These are phyloP conservation scores for Leccinum subgranulosum DNA, from an alignment of 768 basidiomycete species.

Conservation along the genomic window DNA sequence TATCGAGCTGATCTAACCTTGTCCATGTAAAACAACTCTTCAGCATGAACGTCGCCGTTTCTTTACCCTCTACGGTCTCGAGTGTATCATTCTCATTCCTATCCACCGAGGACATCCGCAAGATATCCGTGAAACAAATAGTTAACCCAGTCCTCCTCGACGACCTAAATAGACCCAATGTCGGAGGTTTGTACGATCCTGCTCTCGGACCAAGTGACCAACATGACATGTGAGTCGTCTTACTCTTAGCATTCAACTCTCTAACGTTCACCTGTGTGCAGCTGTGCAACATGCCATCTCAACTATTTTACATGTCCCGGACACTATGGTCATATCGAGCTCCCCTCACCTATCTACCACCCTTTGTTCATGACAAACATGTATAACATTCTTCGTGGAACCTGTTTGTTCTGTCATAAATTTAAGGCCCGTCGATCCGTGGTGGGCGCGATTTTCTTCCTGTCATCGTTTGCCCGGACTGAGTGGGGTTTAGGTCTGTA, in stretches of 20 bases:
- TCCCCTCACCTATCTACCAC: constrained; percentile 93
- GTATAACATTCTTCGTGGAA: constrained; percentile 81
- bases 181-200: constrained; percentile 92
- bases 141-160: constrained; percentile 91
- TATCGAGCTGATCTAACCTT: constrained; percentile 3
- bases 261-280: constrained; percentile 32
- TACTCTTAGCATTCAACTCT: not conserved
- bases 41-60: constrained; percentile 85
- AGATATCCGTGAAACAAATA: constrained; percentile 97
- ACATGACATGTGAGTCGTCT: constrained; percentile 78
- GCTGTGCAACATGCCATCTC: constrained; percentile 91
- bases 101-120: constrained; percentile 79
- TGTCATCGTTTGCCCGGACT: constrained; percentile 3
- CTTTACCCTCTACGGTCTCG: constrained; percentile 80
- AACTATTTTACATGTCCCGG: constrained; percentile 95
- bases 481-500: constrained; percentile 54
- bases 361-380: constrained; percentile 93
- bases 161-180: constrained; percentile 88
- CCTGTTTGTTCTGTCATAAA: constrained; percentile 91
- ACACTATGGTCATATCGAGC: constrained; percentile 96
- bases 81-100: constrained; percentile 94
- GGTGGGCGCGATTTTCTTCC: constrained; percentile 42
- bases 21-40: not conserved
- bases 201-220: constrained; percentile 87
- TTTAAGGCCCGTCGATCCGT: constrained; percentile 78